Base-by-base conservation (phyloP, 2,329 filamentous ascomycete species). In the Arthroderma sp. region DNA sequence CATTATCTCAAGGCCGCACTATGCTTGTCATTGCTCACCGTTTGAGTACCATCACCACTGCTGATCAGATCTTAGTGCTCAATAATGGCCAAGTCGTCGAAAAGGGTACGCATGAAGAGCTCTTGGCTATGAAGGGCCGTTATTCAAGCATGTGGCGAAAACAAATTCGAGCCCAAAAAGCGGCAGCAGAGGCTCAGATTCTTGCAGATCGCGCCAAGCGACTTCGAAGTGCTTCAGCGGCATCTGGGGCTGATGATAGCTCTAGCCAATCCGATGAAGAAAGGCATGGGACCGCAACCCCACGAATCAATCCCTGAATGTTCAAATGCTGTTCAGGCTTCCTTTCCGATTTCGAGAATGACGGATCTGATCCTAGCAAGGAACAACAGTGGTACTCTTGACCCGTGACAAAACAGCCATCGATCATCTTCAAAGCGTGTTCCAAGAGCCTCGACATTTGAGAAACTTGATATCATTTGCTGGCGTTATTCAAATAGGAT, bases 21-120 rank as follows among this genome's bases (percentile, higher is more conserved):
- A 82, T 95, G 69, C 77, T 98, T 49, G 87, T 96, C 42, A 96
- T 98, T 66, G 91, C 91, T 43, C 86, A 94, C 63, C 82, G 86
- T 44, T 69, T 94, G 27, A 91, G 85, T 30, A 87, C 82, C 1
- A 89, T 91, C 54, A 88, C 84, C 3, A 82, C 84, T 47, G 86
- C 86, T 6, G 84, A 94, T 60, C 83, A 88, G 56, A 87, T 94
- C 49, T 70, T 87, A 43, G 86, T 93, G 38, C 71, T 88, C 29
- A 79, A 83, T 50, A 77, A 78, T 48, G 86, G 86, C n/a, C 72
- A 74, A 38, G 82, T 94, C 42, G 76, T 77, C 9, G 86, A 94
- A 66, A 73, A 75, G 40, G 86, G 86, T 10, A 87, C 80, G 0
- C 87, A 94, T 58, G 74, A 82, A 10, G 79, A 89, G 54, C 72